Evolutionary conservation across 495 filamentous ascomycete species (phyloP).

Genomic region (Eremomyces bilateralis): DNA sequence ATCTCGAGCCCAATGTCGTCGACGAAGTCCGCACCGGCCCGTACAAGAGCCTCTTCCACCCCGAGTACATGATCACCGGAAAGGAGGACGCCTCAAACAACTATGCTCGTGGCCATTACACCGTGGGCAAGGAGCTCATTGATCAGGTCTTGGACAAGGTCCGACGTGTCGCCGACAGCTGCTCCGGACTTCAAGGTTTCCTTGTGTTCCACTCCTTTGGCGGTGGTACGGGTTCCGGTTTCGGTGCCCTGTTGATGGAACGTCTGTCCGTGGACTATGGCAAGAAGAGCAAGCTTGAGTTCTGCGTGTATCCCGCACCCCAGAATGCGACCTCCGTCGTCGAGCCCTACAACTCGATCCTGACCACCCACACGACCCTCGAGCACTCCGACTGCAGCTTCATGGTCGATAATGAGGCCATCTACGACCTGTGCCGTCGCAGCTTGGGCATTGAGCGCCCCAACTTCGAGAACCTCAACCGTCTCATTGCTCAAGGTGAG

Average conservation of each 20-base stretch:
- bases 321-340: constrained; percentile 93
- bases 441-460: constrained; percentile 94
- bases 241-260: constrained; percentile 94
- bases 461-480: constrained; percentile 96
- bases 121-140: constrained; percentile 95
- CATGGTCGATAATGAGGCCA: constrained; percentile 99
- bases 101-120: constrained; percentile 97
- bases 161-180: constrained; percentile 87
- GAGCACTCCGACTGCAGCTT: constrained; percentile 99
- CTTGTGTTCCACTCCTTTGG: constrained; percentile 99
- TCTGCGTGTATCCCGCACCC: constrained; percentile 94
- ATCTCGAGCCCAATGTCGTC: constrained; percentile 98
- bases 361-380: constrained; percentile 95
- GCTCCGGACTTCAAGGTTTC: constrained; percentile 94
- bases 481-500: constrained; percentile 79
- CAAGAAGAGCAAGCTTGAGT: constrained; percentile 99
- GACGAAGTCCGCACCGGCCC: constrained; percentile 96
- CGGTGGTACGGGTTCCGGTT: constrained; percentile 94
- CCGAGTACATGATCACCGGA: constrained; percentile 96
- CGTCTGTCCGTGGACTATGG: constrained; percentile 93
- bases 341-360: constrained; percentile 97
- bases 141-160: constrained; percentile 94
- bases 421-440: constrained; percentile 97
- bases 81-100: constrained; percentile 99
- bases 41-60: constrained; percentile 93